Evolutionary conservation across 257 asterid species (phyloP).

Genomic region (Echites panduratus): DNA sequence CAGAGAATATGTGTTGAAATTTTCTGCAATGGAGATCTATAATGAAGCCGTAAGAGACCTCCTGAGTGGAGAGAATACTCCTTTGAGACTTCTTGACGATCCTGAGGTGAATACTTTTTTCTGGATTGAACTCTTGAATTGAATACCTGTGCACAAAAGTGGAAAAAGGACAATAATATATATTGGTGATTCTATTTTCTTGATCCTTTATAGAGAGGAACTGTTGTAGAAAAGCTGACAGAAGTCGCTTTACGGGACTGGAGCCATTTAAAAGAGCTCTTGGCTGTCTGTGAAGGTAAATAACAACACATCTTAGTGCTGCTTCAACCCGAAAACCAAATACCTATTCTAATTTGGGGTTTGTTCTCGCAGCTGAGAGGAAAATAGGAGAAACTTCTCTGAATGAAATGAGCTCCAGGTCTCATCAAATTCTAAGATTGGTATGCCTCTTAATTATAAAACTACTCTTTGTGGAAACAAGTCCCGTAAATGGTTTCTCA

Average conservation of each 20-base stretch:
- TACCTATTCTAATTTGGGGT: not conserved
- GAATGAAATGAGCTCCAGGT: constrained; percentile 88
- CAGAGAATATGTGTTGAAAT: constrained; percentile 53
- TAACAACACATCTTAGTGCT: not conserved
- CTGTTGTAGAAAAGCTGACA: constrained; percentile 73
- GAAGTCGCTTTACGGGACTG: constrained; percentile 56
- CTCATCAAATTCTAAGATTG: constrained; percentile 88
- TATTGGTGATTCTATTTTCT: not conserved
- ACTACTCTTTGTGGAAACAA: not conserved
- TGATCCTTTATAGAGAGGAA: constrained; percentile 57
- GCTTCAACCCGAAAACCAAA: not conserved
- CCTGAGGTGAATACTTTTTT: constrained; percentile 58
- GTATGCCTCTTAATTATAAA: constrained; percentile 29
- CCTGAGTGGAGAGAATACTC: constrained; percentile 46
- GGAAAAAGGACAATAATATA: no score
- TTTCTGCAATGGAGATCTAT: constrained; percentile 96
- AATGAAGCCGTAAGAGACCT: constrained; percentile 90
- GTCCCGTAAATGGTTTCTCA: not conserved
- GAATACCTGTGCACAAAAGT: not conserved
- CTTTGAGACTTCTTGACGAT: constrained; percentile 89
- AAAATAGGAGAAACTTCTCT: constrained; percentile 83
- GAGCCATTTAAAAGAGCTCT: constrained; percentile 60
- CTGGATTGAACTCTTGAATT: not conserved
- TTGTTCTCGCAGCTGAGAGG: constrained; percentile 68
- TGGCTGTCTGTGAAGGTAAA: constrained; percentile 70